Base-by-base conservation (phyloP, 305 asterid species). In the Ruellia speciosa region DNA sequence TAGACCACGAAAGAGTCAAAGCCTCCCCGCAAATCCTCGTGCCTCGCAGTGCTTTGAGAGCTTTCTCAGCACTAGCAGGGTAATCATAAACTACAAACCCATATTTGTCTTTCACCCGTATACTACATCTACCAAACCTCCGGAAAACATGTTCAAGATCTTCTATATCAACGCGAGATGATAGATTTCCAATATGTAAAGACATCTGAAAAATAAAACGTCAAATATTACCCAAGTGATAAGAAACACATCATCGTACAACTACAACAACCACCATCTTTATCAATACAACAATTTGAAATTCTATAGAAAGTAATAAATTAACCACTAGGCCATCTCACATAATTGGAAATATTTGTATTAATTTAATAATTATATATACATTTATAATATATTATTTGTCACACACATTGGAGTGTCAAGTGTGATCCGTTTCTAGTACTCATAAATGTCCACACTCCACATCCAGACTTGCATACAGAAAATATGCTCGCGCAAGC, bases 1-100 rank as follows among this genome's bases (percentile, higher is more conserved):
- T 85, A 48, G 94, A 80, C 90, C 88, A 82, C 14, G 84, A 71
- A 52, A 85, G 50, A 17, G 72, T 76, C 52, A 82, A 67, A 50
- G 70, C 67, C 75, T 75, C 74, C 31, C 88, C 94, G 66, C 86
- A 82, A 15, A 82, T 78, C 63, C 72, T 78, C 52, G 72, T 72
- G 49, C 88, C 86, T 60, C 72, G 65, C 15, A 80, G 82, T 16
- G 77, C 59, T 68, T 72, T 75, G 60, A 82, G 72, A 43, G 90
- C 83, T 67, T 70, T 73, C 62, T 82, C 86, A 46, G 81, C 90
- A 63, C 72, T 70, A 18, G 81, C 73, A 49, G 75, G 86, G 70
- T 75, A 75, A 51, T 77, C 79, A 62, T 72, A 85, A 59, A 75
- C 79, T 55, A 75, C 84, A 63, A 80, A 85, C 12, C 84, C 88